A percentile compares a stretch with the other conserved stretches of the same genome.
Conservation (phyloP, 257 asterid genomes). For the Handroanthus guayacan region DNA sequence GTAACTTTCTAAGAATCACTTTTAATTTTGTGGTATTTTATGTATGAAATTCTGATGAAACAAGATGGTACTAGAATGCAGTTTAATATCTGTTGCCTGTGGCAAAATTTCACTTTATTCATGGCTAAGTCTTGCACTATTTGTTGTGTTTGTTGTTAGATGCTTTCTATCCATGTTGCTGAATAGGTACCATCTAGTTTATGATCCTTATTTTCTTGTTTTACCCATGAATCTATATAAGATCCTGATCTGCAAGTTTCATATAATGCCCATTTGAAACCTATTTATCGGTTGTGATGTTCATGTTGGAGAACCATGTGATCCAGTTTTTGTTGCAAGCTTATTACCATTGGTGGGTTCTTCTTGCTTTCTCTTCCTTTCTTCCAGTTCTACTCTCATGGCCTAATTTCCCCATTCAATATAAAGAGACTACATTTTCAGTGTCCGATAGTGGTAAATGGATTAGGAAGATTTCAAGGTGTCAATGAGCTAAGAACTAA, state of each 20-base stretch:
- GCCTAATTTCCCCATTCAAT: too few species aligned
- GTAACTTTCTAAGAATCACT: background rate
- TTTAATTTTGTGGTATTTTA: constrained; percentile 25
- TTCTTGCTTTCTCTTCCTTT: too few species aligned
- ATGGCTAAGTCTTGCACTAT: constrained; percentile 2
- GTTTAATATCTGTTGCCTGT: background rate
- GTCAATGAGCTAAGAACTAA: too few species aligned
- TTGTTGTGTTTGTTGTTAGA: background rate
- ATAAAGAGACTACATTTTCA: too few species aligned
- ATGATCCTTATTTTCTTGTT: background rate
- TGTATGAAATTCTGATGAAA: constrained; percentile 26
- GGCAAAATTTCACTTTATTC: background rate
- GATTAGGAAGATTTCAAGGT: too few species aligned
- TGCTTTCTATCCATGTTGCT: background rate
- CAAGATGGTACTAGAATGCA: background rate
- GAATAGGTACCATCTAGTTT: background rate
- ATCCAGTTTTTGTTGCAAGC: too few species aligned
- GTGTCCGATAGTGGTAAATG: too few species aligned
- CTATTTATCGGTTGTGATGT: background rate
- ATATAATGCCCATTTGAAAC: background rate
- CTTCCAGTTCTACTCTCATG: too few species aligned
- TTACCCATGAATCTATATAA: background rate
- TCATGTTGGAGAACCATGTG: background rate
- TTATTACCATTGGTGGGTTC: too few species aligned
- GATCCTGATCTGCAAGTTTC: background rate